Evolutionary conservation across 2,329 filamentous ascomycete genomes (phyloP), one percentile per base, ranked within the genome.

Genomic region (Esteya vermicola): DNA sequence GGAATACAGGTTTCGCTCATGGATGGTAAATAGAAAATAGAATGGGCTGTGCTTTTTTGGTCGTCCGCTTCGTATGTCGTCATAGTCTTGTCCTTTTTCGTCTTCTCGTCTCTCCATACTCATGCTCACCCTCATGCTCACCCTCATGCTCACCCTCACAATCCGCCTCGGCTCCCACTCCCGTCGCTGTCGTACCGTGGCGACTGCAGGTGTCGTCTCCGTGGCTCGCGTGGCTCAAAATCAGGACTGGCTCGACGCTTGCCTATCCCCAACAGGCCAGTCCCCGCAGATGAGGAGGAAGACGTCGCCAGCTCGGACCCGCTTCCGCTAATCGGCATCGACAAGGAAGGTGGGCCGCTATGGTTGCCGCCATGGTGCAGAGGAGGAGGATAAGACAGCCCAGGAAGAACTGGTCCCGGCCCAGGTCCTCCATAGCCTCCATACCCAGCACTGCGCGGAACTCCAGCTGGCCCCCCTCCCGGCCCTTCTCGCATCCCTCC

Each of bases 161-260:
- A 6, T 6, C 25, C n/a, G 30, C 20, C 23, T 18, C 39, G 36
- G 7, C 30, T 18, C 12, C 35, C 31, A 8, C 38, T 22, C 12
- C 45, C 41, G 14, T 41, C 42, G 22, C 48, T 48, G 34, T 50
- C 49, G 32, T 50, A 48, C 12, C 51, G 48, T 18, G 51, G 49
- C 7, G 45, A 47, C 36, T 57, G 52, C 40, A 55, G 52, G 42
- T 65, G 58, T 41, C 63, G 54, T 40, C 68, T 56, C 18, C 68
- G 60, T 36, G 61, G 54, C 40, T 75, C 69, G 34, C 64, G 58
- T 18, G 57, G 54, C 31, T 58, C 53, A 36, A 57, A 53, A 14
- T 71, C 67, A 3, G 63, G 62, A 45, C 72, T 77, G 23, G 66
- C 65, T 46, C 67, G 61, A 44, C 72, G 60, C 53, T 78, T 78